A percentile compares a stretch with the other conserved stretches of the same genome.
Conservation (phyloP, 2,329 filamentous ascomycete genomes). For the Leptographium galeiforme region DNA sequence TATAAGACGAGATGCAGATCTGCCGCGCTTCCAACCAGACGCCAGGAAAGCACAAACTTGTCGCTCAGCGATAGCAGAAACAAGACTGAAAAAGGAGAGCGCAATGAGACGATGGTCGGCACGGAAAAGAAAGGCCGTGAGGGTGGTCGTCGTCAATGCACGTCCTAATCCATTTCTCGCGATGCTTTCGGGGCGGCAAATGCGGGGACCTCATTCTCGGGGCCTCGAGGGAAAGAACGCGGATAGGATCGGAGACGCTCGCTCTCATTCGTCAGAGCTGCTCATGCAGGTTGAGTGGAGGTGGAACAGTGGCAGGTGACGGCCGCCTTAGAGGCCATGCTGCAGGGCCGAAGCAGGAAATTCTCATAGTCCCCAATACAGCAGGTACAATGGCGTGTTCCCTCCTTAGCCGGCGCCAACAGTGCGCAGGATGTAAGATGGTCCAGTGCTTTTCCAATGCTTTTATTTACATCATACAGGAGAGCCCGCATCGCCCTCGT, state of each 20-base stretch:
- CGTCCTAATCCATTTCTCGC: too few species aligned
- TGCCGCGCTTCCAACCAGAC: too few species aligned
- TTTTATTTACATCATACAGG: conserved; percentile 1
- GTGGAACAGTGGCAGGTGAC: background rate
- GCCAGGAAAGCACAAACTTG: too few species aligned
- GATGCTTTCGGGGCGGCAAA: too few species aligned
- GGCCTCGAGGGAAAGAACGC: background rate
- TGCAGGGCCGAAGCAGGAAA: too few species aligned
- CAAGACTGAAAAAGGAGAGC: too few species aligned
- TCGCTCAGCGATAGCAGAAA: background rate
- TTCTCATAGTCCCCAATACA: background rate
- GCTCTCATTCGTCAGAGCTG: background rate
- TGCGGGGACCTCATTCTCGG: background rate
- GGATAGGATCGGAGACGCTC: background rate
- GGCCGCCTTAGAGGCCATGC: background rate
- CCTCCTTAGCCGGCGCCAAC: background rate
- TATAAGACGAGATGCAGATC: background rate
- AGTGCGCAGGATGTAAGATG: background rate
- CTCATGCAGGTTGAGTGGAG: background rate
- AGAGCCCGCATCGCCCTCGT: background rate
- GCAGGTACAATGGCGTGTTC: background rate
- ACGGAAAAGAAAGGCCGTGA: too few species aligned
- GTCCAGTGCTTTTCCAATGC: background rate
- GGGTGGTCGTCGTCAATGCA: too few species aligned
- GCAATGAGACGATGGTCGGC: too few species aligned